Evolutionary conservation across 176 grass and related monocot genomes (phyloP).

Genomic region (Puccinellia tenuiflora): DNA sequence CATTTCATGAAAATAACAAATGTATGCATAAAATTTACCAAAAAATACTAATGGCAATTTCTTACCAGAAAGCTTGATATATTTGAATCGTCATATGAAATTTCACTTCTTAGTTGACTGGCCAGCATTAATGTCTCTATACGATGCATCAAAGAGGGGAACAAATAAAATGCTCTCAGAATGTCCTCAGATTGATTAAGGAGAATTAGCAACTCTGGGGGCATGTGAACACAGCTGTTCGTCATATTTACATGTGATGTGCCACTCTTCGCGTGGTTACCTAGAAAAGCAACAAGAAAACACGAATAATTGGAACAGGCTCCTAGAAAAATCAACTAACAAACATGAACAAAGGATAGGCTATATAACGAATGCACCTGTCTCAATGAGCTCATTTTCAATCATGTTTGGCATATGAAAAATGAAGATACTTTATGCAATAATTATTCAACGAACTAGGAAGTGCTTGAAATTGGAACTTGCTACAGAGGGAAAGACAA

Average conservation of each 20-base stretch:
- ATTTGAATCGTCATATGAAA: conserved; percentile 45
- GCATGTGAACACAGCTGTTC: conserved; percentile 61
- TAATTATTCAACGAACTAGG: not conserved
- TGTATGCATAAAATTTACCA: conserved; percentile 4
- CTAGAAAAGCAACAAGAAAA: conserved; percentile 38
- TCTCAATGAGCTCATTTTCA: not conserved
- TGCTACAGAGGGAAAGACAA: conserved; percentile 1
- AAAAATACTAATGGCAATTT: not conserved
- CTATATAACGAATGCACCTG: not conserved
- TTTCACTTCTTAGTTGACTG: conserved; percentile 74
- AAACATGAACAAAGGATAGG: not conserved
- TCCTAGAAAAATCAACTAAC: conserved; percentile 42
- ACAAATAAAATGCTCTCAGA: conserved; percentile 77
- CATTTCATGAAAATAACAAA: conserved; percentile 23
- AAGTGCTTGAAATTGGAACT: not conserved
- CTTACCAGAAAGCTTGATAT: conserved; percentile 73
- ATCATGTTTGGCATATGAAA: not conserved
- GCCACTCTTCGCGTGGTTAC: conserved; percentile 33
- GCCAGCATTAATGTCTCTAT: conserved; percentile 77
- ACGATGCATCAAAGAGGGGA: conserved; percentile 93
- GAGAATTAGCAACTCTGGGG: conserved; percentile 74
- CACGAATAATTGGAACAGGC: not conserved
- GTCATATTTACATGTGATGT: conserved; percentile 27
- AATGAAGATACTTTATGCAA: not conserved
- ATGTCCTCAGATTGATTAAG: conserved; percentile 70